Percentiles rank a stretch among this genome's conserved stretches.
Conservation (phyloP, 768 basidiomycete genomes). For the Mycena floridula region DNA sequence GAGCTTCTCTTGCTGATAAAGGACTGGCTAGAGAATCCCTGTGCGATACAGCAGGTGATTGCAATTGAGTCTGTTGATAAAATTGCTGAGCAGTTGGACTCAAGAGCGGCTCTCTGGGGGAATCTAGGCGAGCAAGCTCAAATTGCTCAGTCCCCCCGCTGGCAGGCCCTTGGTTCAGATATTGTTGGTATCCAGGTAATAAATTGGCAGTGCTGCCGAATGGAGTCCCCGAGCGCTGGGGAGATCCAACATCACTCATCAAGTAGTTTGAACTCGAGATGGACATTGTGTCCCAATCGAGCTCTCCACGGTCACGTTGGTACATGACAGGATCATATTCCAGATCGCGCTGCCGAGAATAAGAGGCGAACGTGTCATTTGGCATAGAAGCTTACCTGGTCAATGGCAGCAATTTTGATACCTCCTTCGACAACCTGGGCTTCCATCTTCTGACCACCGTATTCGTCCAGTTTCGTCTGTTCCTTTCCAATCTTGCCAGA, state of each 20-base stretch:
- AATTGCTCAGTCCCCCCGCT: constrained; percentile 26
- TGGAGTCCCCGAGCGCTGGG: constrained; percentile 26
- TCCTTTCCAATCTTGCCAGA: constrained; percentile 61
- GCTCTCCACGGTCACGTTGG: constrained; percentile 74
- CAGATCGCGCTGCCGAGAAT: constrained; percentile 46
- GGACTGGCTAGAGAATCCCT: constrained; percentile 32
- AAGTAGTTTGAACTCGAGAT: constrained; percentile 56
- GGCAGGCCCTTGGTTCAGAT: constrained; percentile 45
- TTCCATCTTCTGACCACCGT: constrained; percentile 72
- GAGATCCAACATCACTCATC: constrained; percentile 34
- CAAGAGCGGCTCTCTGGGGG: constrained; percentile 59
- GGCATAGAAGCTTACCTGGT: constrained; percentile 43
- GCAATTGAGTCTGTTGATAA: constrained; percentile 29
- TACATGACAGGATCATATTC: constrained; percentile 81
- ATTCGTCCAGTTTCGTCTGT: constrained; percentile 65
- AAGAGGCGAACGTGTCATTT: constrained; percentile 1
- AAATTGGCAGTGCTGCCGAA: constrained; percentile 32
- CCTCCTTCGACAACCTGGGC: constrained; percentile 73
- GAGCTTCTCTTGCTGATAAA: constrained; percentile 52
- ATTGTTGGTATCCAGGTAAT: constrained; percentile 48
- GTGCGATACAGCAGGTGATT: constrained; percentile 35
- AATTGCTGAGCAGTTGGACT: constrained; percentile 26
- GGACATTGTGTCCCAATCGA: constrained; percentile 84
- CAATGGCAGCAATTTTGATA: constrained; percentile 76
- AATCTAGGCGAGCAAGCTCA: constrained; percentile 54